Base-by-base conservation (phyloP, 2,329 filamentous ascomycete genomes). In the Metarhizium robertsii region DNA sequence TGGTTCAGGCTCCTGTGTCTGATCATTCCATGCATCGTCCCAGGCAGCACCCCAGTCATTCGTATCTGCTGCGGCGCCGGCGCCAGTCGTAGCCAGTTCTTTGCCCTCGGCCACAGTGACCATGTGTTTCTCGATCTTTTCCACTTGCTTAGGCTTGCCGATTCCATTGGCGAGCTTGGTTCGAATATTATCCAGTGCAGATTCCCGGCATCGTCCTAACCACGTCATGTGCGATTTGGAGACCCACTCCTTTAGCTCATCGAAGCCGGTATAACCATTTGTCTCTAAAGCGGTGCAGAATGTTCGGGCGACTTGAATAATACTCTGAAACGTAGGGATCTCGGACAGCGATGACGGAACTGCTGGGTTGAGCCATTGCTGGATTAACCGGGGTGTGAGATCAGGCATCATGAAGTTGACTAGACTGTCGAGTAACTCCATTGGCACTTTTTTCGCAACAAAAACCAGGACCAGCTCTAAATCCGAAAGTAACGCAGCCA, bases 81-180 rank as follows among this genome's bases (percentile, higher is more conserved):
- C 74, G 14, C 76, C 77, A 25, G 78, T 81, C 1, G 80, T 77
- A 34, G 79, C 73, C 42, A 91, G 75, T 58, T 87, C 77, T 55
- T 83, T 81, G 53, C 88, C 87, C 60, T 87, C 83, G 0, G 76
- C 75, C 51, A 80, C 78, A 2, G 85, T 85, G 0, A 96, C 78
- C 67, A 87, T 83, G 64, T 94, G 87, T 51, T 86, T 95, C 69
- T 97, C 92, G 1, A 95, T 77, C 63, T 88, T 84, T 68, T 96
- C 91, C 1, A 95, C 91, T 49, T 80, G 77, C 61, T 83, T 87
- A 14, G 85, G 79, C 30, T 77, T 71, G 8, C 85, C 85, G 43
- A 92, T 79, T 0, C 87, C 88, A 53, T 75, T 73, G 3, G 84
- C 78, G 2, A 96, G 77, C 49, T 86, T 80, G 20, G 73, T 79